A percentile compares a stretch with the other conserved stretches of the same genome.
These are phyloP conservation scores for Ligustrum vulgare DNA, from an alignment of 257 asterid species.

Conservation along the genomic window DNA sequence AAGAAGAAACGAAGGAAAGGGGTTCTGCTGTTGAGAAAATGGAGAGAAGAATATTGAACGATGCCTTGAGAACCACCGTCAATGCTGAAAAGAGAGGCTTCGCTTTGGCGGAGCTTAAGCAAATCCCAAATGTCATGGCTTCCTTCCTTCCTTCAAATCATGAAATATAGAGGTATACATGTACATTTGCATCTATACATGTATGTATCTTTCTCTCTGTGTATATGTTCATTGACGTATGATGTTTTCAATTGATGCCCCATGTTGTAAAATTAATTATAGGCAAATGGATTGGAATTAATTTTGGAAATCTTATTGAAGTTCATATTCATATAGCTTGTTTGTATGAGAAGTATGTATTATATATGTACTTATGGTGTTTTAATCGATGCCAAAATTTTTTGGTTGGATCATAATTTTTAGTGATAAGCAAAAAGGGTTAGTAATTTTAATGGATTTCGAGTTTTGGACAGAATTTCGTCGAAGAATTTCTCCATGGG, in stretches of 20 bases:
- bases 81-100: constrained; percentile 92
- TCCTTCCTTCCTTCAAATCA: constrained; percentile 88
- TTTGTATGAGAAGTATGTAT: too few relatives aligned
- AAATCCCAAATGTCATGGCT: constrained; percentile 68
- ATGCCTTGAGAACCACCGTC: constrained; percentile 80
- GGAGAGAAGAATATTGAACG: constrained; percentile 90
- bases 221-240: background rate
- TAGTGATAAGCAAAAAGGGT: too few relatives aligned
- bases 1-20: background rate
- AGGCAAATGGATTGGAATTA: background rate
- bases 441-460: too few relatives aligned
- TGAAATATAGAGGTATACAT: constrained; percentile 76
- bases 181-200: background rate
- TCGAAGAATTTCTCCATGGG: too few relatives aligned
- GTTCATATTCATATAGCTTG: too few relatives aligned
- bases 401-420: too few relatives aligned
- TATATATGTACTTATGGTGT: too few relatives aligned
- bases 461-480: too few relatives aligned
- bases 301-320: background rate
- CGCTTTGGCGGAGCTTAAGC: constrained; percentile 77
- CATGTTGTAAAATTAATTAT: constrained; percentile 9
- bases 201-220: background rate
- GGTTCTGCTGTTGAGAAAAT: constrained; percentile 30
- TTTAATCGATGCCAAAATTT: too few relatives aligned
- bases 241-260: background rate